Base-by-base conservation (phyloP, 192 early-diverging fungal genomes). In the Chytriomyces sp. region DNA sequence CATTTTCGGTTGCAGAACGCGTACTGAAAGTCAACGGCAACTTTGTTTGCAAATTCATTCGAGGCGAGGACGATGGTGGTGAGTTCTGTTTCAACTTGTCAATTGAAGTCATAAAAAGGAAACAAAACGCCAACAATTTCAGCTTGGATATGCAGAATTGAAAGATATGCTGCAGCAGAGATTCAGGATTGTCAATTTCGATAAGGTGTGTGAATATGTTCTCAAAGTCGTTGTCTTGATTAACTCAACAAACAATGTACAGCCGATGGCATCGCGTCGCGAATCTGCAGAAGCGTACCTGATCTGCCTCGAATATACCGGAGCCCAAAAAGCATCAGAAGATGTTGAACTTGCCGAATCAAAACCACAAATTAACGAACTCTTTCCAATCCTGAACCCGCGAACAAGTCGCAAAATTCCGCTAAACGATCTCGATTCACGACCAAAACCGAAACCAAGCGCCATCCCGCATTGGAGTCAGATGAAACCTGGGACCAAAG, bases 251-350 rank as follows among this genome's bases (percentile, higher is more conserved):
- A n/a, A 13, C 20, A n/a, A 57, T 4, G 5, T 57, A 57, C 5
- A 57, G 53, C 93, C 93, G 1, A 70, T 82, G 9, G 90, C 92
- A 0, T 91, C 89, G 35, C 77, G 91, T 5, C 87, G 83, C 72
- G 85, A 90, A 69, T 92, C 91, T 23, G 84, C 92, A 0, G 93
- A 95, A 73, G 84, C 85, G 49, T 95, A 90, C 63, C 85, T 91
- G 67, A 87, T 95, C 57, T 91, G 91, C 48, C 61, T 91, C 4
- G 81, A 82, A 0, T 91, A 83, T 50, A 80, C 8, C 7, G 64
- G 35, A 5, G 35, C 35, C 35, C 11, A 43, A 4, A 43, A 20
- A 20, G 64, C 64, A 57, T 20, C 53, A n/a, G 64, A 43, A 64
- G 57, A 18, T 23, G 57, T 23, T 18, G 16, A n/a, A 5, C 18